Percentiles rank a stretch among this genome's conserved stretches.
Evolutionary conservation across 495 filamentous ascomycete species (phyloP).

Genomic region (Neurospora sp.): DNA sequence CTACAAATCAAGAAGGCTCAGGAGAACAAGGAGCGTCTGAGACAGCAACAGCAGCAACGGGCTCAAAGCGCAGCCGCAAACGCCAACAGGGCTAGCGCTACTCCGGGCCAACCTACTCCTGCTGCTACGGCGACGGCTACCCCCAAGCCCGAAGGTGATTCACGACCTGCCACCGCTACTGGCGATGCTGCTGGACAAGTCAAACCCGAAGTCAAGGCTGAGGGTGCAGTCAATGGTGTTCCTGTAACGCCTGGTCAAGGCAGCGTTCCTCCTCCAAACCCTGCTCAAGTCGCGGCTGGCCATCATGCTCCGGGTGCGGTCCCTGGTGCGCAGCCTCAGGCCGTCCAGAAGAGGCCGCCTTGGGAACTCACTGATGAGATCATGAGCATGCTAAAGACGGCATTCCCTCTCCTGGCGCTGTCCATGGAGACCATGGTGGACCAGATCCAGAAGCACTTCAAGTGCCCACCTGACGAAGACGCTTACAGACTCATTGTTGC

Average conservation of each 20-base stretch:
- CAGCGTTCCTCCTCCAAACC: constrained; percentile 15
- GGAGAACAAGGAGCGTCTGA: constrained; percentile 53
- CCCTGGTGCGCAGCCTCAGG: constrained; percentile 23
- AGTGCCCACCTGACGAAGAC: constrained; percentile 95
- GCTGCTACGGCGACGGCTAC: constrained; percentile 1
- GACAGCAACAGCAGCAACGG: constrained; percentile 5
- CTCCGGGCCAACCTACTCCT: not conserved
- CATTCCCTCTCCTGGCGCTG: constrained; percentile 86
- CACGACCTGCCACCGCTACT: constrained; percentile 40
- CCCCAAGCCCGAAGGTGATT: constrained; percentile 25
- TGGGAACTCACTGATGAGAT: constrained; percentile 98
- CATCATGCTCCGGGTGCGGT: constrained; percentile 16
- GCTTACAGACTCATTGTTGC: constrained; percentile 97
- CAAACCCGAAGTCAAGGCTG: constrained; percentile 34
- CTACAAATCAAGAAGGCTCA: constrained; percentile 78
- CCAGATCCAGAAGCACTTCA: constrained; percentile 96
- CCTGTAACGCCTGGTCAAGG: not conserved
- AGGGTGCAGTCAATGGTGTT: constrained; percentile 16
- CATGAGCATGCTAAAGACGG: constrained; percentile 85
- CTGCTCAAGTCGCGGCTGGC: constrained; percentile 7
- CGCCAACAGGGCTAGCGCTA: constrained; percentile 11
- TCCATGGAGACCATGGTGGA: constrained; percentile 99
- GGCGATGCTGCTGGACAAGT: constrained; percentile 28
- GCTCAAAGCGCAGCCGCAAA: constrained; percentile 28
- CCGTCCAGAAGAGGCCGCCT: constrained; percentile 56